phyloP scores from a whole-genome alignment of 164 flowering plant species.

The Vitis riparia region DNA sequence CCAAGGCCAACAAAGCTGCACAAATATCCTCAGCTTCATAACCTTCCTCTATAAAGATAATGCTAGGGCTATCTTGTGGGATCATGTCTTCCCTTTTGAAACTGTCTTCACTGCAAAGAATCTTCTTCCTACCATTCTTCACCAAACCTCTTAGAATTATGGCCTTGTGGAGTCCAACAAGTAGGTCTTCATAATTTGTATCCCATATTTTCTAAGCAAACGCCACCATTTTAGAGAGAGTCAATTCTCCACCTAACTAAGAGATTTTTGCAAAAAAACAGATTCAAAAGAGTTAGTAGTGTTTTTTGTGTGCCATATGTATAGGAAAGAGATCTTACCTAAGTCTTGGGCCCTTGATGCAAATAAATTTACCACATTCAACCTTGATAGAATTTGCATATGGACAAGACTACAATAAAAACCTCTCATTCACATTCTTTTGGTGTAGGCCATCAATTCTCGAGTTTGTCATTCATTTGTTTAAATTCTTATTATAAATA shows the following conservation, averaged over 20 bases:
- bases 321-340: conserved; percentile 37
- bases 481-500: too few species aligned
- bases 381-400: conserved; percentile 54
- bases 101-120: conserved; percentile 40
- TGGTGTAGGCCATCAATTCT: conserved; percentile 58
- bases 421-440: conserved; percentile 75
- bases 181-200: conserved; percentile 64
- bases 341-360: conserved; percentile 76
- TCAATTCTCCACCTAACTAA: conserved; percentile 72
- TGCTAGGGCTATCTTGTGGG: conserved; percentile 49
- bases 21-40: conserved; percentile 38
- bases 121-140: conserved; percentile 52
- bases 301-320: not conserved
- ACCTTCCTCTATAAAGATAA: conserved; percentile 25
- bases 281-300: not conserved
- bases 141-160: conserved; percentile 51
- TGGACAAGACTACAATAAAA: conserved; percentile 73
- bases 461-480: conserved; percentile 38
- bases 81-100: conserved; percentile 55
- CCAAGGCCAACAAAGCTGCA: conserved; percentile 40
- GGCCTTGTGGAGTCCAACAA: conserved; percentile 67
- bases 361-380: conserved; percentile 67
- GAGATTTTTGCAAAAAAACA: conserved; percentile 54
- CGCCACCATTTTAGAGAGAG: conserved; percentile 49
- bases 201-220: conserved; percentile 75